These are phyloP conservation scores for Tubosaeta sp. DNA, from an alignment of 768 basidiomycete genomes.

Conservation along the genomic window DNA sequence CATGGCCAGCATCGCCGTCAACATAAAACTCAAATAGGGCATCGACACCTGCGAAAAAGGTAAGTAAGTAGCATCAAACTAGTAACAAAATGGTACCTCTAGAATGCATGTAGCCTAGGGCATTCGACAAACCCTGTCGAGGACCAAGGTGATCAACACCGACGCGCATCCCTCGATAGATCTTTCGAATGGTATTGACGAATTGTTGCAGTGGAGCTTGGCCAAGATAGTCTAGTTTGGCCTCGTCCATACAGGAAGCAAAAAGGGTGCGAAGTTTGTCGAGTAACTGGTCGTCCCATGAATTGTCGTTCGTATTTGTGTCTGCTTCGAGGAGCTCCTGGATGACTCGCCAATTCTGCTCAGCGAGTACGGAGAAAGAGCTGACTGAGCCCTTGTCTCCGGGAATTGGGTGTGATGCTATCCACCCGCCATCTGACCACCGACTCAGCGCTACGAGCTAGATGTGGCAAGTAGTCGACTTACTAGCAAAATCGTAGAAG, in stretches of 20 bases:
- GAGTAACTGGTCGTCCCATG: conserved; percentile 53
- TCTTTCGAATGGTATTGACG: conserved; percentile 52
- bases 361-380: conserved; percentile 65
- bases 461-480: conserved; percentile 30
- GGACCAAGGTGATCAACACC: conserved; percentile 33
- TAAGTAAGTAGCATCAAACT: neutral
- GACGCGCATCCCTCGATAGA: conserved; percentile 54
- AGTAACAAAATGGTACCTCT: conserved; percentile 46
- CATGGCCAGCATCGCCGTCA: conserved; percentile 82
- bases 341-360: conserved; percentile 76
- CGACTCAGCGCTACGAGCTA: conserved; percentile 4
- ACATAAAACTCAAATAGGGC: conserved; percentile 78
- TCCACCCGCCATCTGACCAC: conserved; percentile 80
- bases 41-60: conserved; percentile 52
- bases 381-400: conserved; percentile 75
- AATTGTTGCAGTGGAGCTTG: conserved; percentile 65
- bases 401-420: conserved; percentile 76
- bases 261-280: conserved; percentile 71
- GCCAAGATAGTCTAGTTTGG: conserved; percentile 69
- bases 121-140: conserved; percentile 67
- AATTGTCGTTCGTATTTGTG: conserved; percentile 32
- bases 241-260: conserved; percentile 77
- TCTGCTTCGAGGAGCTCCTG: conserved; percentile 60
- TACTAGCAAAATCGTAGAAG: conserved; percentile 91
- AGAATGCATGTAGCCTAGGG: conserved; percentile 83